Evolutionary conservation across 2,329 filamentous ascomycete species (phyloP), one percentile per base, ranked within the genome.

Genomic region (Fusarium redolens): DNA sequence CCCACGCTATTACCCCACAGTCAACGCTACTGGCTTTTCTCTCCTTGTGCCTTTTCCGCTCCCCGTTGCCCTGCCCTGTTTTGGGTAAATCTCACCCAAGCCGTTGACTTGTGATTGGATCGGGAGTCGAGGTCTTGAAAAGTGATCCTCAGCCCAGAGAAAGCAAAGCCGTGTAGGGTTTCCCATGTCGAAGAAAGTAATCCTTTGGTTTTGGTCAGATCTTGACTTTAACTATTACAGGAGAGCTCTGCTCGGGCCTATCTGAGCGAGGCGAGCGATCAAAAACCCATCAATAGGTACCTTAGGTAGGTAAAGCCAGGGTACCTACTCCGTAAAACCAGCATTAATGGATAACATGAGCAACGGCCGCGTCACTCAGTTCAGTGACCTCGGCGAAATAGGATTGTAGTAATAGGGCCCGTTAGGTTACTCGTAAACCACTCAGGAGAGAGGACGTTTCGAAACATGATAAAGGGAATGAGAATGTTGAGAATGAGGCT

Each of bases 1-100:
- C 71, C 71, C 71, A 74, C 71, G 71, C 41, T 38, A 28, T 35
- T 47, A 64, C 67, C 61, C 71, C 71, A 71, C 71, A 71, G 60
- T 66, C 33, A 48, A 64, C 63, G 65, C 71, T 65, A 74, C 71
- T 67, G 43, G 30, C 28, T 18, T 59, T 66, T 45, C 47, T 22
- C 41, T 60, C 40, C 35, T 54, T 65, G 63, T 64, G 54, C 68
- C 68, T 72, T 57, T 55, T 54, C 57, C 62, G 55, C 57, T 61
- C 40, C 30, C 41, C n/a, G 35, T 56, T 47, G n/a, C 33, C 25
- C 25, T 59, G 56, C 28, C 44, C 44, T 59, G 33, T 37, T 60
- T 59, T 40, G 35, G 37, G n/a, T 41, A 35, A 28, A 25, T 47
- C 35, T 40, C 51, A 20, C 31, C 31, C 3, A 22, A 56, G 14